Evolutionary conservation across 169 alveolate species (phyloP).

Genomic region (Eimeria praecox): DNA sequence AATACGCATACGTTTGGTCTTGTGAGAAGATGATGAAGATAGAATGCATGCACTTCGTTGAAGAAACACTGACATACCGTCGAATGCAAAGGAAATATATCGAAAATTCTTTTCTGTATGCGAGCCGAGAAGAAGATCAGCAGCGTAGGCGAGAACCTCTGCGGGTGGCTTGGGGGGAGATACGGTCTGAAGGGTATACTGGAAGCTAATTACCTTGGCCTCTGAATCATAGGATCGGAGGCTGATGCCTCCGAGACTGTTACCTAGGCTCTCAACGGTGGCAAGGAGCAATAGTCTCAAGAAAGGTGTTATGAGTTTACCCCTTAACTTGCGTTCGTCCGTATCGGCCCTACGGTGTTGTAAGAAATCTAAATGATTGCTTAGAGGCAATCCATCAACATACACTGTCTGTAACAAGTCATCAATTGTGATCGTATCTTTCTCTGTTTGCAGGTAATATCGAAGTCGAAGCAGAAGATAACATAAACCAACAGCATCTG

Average conservation of each 20-base stretch:
- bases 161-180: constrained; percentile 24
- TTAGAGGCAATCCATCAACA: background rate
- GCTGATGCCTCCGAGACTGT: constrained; percentile 10
- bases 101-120: background rate
- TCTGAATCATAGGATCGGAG: constrained; percentile 36
- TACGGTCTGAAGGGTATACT: background rate
- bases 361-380: constrained; percentile 18
- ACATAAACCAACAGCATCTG: constrained; percentile 28
- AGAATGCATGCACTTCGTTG: background rate
- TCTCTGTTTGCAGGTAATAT: background rate
- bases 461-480: background rate
- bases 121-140: constrained; percentile 14
- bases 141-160: constrained; percentile 13
- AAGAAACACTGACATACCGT: background rate
- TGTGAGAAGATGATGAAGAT: background rate
- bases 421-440: constrained; percentile 6
- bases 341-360: constrained; percentile 12
- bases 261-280: constrained; percentile 10
- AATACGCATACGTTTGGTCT: background rate
- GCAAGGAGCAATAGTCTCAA: background rate
- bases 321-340: constrained; percentile 49
- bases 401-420: constrained; percentile 27
- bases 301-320: background rate
- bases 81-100: constrained; percentile 12
- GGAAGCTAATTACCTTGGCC: background rate